phyloP scores from a whole-genome alignment of 345 rosid species.

The Euphorbia lathyris region DNA sequence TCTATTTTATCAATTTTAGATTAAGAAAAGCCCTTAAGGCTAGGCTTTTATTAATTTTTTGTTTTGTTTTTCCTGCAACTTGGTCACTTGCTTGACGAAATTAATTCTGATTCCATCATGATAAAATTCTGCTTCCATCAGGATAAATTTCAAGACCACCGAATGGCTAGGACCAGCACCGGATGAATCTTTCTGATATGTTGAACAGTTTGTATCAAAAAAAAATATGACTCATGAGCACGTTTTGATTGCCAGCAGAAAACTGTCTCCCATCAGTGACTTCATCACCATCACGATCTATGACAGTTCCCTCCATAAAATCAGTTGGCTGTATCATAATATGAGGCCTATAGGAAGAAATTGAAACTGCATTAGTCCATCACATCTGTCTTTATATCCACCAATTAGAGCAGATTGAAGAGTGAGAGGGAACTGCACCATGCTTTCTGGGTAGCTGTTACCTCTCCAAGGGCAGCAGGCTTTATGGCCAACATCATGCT shows the following conservation, averaged over 20 bases:
- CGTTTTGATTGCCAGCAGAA: conserved; percentile 96
- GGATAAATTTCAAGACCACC: conserved; percentile 53
- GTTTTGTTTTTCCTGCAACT: conserved; percentile 36
- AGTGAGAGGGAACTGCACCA: conserved; percentile 99
- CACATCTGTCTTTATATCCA: conserved; percentile 96
- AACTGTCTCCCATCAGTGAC: conserved; percentile 69
- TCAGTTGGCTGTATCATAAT: conserved; percentile 72
- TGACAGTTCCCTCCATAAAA: conserved; percentile 85
- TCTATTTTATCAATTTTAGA: no score
- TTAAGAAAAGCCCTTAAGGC: no score
- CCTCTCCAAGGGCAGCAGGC: conserved; percentile 86
- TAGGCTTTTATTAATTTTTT: no score
- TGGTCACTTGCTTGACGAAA: conserved; percentile 68
- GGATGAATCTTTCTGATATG: conserved; percentile 65
- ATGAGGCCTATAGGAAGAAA: conserved; percentile 77
- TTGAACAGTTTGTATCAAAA: conserved; percentile 54
- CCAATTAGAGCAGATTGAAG: conserved; percentile 92
- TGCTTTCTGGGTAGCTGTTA: conserved; percentile 85
- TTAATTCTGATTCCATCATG: no score
- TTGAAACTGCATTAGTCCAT: conserved; percentile 92
- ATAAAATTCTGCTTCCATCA: conserved; percentile 61
- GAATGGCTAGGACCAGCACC: conserved; percentile 95
- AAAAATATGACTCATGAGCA: conserved; percentile 63
- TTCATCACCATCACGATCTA: conserved; percentile 91
- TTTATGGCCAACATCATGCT: conserved; percentile 79